Percentiles rank a stretch among this genome's conserved stretches.
These are phyloP conservation scores for Chlorella sp. DNA, from an alignment of 139 green algal species.

Conservation along the genomic window DNA sequence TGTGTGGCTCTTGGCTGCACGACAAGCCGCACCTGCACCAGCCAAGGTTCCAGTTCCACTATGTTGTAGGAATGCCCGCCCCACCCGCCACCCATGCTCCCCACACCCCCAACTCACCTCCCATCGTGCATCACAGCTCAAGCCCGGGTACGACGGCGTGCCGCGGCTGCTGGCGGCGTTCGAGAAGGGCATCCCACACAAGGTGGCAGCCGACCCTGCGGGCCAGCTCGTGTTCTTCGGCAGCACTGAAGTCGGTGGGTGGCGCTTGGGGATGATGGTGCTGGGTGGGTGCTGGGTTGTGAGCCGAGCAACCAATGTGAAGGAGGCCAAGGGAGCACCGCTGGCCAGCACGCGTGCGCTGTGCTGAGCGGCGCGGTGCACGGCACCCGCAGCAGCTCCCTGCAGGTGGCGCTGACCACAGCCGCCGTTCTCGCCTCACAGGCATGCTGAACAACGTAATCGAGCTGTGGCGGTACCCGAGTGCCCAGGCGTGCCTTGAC, in stretches of 20 bases:
- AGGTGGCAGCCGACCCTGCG: conserved; percentile 68
- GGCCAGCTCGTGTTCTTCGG: conserved; percentile 72
- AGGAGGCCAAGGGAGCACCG: not conserved
- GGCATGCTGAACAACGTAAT: conserved; percentile 68
- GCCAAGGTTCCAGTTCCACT: no score
- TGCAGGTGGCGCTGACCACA: no score
- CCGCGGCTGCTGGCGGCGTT: conserved; percentile 60
- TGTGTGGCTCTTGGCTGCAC: no score
- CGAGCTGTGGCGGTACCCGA: conserved; percentile 83
- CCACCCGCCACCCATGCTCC: no score
- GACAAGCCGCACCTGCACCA: no score
- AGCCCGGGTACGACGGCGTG: conserved; percentile 76
- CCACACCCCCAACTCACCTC: not conserved
- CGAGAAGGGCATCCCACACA: conserved; percentile 59
- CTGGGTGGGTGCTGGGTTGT: not conserved
- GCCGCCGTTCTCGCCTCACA: not conserved
- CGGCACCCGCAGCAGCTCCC: no score
- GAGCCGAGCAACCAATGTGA: not conserved
- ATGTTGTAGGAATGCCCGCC: no score
- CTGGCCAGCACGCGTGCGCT: no score
- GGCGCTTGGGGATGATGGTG: not conserved
- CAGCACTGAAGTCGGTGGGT: conserved; percentile 57
- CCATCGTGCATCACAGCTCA: conserved; percentile 32
- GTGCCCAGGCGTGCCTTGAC: conserved; percentile 64
- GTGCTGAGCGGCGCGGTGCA: no score